These are phyloP conservation scores for Saturnispora zaruensis DNA, from an alignment of 805 yeast genomes.

Conservation along the genomic window DNA sequence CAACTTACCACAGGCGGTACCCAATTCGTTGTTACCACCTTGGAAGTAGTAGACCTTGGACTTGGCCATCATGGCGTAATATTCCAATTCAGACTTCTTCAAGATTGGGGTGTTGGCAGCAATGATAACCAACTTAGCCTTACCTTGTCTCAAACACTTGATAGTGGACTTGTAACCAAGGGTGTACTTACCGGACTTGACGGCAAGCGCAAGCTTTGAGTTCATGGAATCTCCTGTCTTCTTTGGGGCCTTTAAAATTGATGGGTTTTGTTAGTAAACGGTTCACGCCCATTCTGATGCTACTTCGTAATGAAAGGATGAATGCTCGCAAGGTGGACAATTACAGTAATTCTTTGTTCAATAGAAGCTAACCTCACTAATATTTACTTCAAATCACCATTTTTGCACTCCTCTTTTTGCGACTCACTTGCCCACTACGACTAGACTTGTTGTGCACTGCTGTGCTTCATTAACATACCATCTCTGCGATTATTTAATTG, in stretches of 20 bases:
- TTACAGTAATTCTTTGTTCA: no score
- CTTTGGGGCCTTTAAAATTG: constrained; percentile 78
- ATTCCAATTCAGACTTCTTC: constrained; percentile 99
- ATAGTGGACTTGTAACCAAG: constrained; percentile 98
- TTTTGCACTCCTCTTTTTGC: no score
- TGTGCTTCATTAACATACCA: constrained; percentile 52
- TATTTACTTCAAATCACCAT: no score
- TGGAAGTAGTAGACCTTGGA: constrained; percentile 97
- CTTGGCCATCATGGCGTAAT: constrained; percentile 99
- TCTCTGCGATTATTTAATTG: constrained; percentile 72
- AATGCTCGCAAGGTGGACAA: no score
- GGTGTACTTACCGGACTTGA: constrained; percentile 99
- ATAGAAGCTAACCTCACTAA: no score
- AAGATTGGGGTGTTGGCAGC: constrained; percentile 99
- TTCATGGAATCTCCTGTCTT: constrained; percentile 88
- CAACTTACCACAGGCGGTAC: constrained; percentile 99
- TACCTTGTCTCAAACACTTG: constrained; percentile 97
- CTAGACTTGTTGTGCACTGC: no score
- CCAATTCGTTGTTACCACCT: constrained; percentile 99
- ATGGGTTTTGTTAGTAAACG: not conserved
- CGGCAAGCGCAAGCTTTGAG: constrained; percentile 95
- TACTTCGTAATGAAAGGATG: no score
- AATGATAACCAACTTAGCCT: constrained; percentile 95
- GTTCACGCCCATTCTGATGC: no score
- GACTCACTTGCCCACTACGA: no score